Percentiles rank a stretch among this genome's conserved stretches.
Conservation (phyloP, 2,329 filamentous ascomycete genomes). For the Stagonosporopsis rhizophila region DNA sequence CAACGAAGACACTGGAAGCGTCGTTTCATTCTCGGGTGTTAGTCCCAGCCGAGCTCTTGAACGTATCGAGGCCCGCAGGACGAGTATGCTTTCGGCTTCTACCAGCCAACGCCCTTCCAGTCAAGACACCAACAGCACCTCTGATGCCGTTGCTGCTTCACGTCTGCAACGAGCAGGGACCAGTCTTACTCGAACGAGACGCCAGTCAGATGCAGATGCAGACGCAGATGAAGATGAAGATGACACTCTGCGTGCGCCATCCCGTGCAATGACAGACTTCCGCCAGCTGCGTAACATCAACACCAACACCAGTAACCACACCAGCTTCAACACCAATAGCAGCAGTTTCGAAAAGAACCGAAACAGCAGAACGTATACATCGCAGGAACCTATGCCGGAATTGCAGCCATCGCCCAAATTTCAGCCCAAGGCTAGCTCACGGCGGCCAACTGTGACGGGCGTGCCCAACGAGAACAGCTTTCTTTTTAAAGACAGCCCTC, state of each 20-base stretch:
- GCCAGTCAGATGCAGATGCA: slow-evolving; percentile 34
- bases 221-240: slow-evolving; percentile 49
- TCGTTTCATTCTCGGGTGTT: slow-evolving; percentile 29
- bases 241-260: slow-evolving; percentile 53
- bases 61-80: slow-evolving; percentile 56
- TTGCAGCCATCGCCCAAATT: slow-evolving; percentile 42
- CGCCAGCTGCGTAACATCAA: slow-evolving; percentile 40
- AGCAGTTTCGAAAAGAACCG: slow-evolving; percentile 25
- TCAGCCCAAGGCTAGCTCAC: slow-evolving; percentile 35
- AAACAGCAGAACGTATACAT: slow-evolving; percentile 46
- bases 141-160: slow-evolving; percentile 30
- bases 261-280: slow-evolving; percentile 58
- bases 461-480: slow-evolving; percentile 37
- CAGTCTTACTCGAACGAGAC: slow-evolving; percentile 48
- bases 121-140: slow-evolving; percentile 33
- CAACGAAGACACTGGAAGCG: slow-evolving; percentile 47
- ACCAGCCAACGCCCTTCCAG: slow-evolving; percentile 40
- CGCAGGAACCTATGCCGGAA: slow-evolving; percentile 48
- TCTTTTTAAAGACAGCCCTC: slow-evolving; percentile 35
- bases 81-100: slow-evolving; percentile 37
- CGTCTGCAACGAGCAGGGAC: slow-evolving; percentile 49
- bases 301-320: slow-evolving; percentile 30
- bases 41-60: slow-evolving; percentile 49
- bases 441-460: slow-evolving; percentile 39
- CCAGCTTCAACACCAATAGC: slow-evolving; percentile 28